phyloP scores from a whole-genome alignment of 129 eudicot species.

The Smallanthus sonchifolius region DNA sequence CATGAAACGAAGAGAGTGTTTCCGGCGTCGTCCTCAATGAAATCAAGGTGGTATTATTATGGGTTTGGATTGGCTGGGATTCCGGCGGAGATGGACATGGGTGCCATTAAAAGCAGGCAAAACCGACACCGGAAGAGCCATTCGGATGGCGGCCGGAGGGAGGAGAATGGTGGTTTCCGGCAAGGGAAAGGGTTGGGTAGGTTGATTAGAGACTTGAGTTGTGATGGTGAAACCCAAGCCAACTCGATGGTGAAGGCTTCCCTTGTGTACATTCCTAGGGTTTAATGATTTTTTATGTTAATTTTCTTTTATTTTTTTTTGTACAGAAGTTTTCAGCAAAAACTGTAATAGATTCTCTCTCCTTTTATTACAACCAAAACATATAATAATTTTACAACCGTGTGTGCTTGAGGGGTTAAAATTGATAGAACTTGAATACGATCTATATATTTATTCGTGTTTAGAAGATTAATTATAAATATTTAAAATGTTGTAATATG shows the following conservation, averaged over 20 bases:
- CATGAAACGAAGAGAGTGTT: conserved; percentile 8
- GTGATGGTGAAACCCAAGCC: conserved; percentile 23
- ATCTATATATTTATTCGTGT: too few species aligned
- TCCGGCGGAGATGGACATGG: conserved; percentile 33
- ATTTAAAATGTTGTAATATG: too few species aligned
- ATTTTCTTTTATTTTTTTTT: background rate
- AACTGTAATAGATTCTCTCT: too few species aligned
- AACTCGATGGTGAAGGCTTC: conserved; percentile 32
- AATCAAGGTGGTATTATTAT: conserved; percentile 33
- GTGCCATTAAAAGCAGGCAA: conserved; percentile 27
- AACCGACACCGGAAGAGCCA: conserved; percentile 20
- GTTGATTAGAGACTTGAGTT: conserved; percentile 29
- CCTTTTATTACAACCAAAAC: too few species aligned
- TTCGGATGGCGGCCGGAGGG: background rate
- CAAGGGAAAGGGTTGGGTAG: conserved; percentile 17
- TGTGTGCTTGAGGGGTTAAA: too few species aligned
- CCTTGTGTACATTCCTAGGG: conserved; percentile 31
- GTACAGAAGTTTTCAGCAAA: background rate
- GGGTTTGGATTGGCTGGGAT: conserved; percentile 30
- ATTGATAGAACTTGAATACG: too few species aligned
- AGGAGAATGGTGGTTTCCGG: conserved; percentile 13
- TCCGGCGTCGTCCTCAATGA: conserved; percentile 11
- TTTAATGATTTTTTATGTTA: background rate
- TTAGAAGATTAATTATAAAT: too few species aligned
- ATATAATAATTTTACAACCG: too few species aligned